phyloP scores from a whole-genome alignment of 176 grass and related monocot species.

The Cymbopogon citratus region DNA sequence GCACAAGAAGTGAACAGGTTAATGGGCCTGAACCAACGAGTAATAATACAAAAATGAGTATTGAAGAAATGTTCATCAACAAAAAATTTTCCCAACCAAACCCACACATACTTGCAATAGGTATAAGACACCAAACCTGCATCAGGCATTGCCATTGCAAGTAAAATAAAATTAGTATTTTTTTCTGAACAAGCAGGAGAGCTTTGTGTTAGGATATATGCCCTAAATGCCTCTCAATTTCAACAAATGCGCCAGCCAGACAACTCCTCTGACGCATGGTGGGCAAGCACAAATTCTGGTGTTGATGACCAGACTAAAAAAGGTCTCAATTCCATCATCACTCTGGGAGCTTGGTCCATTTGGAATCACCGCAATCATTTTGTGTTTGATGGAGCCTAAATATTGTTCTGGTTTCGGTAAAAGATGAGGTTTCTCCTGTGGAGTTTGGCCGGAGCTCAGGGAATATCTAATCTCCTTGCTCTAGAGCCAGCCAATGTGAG shows the following conservation, averaged over 20 bases:
- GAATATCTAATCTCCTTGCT: too few species aligned
- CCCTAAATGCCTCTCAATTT: background rate
- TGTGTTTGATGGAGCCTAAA: too few species aligned
- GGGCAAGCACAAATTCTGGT: too few species aligned
- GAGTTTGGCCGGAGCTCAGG: too few species aligned
- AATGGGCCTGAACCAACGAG: constrained; percentile 8
- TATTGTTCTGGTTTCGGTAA: too few species aligned
- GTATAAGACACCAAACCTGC: background rate
- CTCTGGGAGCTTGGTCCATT: too few species aligned
- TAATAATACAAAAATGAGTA: background rate
- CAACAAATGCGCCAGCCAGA: background rate
- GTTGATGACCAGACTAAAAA: too few species aligned
- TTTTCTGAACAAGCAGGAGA: background rate
- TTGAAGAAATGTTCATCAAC: background rate
- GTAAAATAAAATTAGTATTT: background rate
- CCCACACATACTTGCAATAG: background rate
- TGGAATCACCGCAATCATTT: too few species aligned
- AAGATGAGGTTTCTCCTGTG: too few species aligned
- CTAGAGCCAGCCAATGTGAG: too few species aligned
- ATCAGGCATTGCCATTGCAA: background rate
- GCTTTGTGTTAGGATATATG: background rate
- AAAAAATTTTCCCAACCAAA: background rate
- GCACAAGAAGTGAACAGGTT: constrained; percentile 14
- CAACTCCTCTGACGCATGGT: background rate
- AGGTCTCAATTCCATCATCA: too few species aligned